Conservation (phyloP, 768 basidiomycete species). For the Gyrodon lividus region DNA sequence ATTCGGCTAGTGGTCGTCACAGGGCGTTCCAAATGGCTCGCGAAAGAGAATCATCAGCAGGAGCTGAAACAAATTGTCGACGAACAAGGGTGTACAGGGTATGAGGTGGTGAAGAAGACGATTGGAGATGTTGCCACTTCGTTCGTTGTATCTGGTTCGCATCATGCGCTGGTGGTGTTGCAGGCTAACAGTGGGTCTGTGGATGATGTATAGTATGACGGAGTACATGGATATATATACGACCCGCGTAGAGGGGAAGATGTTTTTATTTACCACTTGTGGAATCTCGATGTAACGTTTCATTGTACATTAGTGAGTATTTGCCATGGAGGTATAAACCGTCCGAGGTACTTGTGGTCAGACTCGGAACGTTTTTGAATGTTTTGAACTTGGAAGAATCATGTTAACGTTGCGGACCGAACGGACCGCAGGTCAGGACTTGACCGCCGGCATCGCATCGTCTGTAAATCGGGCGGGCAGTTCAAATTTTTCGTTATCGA, state of each 20-base stretch:
- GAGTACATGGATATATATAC: neutral
- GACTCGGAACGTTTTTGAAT: no score
- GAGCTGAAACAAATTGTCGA: slow-evolving; percentile 57
- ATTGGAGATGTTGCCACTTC: slow-evolving; percentile 83
- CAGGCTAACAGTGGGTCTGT: slow-evolving; percentile 48
- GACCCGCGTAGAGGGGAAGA: no score
- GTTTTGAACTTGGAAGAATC: neutral
- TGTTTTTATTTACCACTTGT: no score
- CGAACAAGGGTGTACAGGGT: slow-evolving; percentile 20
- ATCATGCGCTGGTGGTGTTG: slow-evolving; percentile 63
- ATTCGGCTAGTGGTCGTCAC: slow-evolving; percentile 60
- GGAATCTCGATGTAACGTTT: no score
- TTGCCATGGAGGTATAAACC: no score
- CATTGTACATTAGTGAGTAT: no score
- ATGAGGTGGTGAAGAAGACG: slow-evolving; percentile 61
- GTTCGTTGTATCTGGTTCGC: slow-evolving; percentile 61
- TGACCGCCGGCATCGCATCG: neutral
- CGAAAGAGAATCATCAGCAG: slow-evolving; percentile 51
- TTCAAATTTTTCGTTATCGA: neutral
- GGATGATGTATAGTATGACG: slow-evolving; percentile 2
- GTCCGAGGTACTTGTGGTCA: no score
- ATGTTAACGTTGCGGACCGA: neutral
- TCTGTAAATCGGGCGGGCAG: neutral
- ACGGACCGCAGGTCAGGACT: neutral
- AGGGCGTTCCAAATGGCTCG: slow-evolving; percentile 75